Percentiles rank a stretch among this genome's conserved stretches.
phyloP scores from a whole-genome alignment of 2,329 filamentous ascomycete species.

The Fusarium sp. region DNA sequence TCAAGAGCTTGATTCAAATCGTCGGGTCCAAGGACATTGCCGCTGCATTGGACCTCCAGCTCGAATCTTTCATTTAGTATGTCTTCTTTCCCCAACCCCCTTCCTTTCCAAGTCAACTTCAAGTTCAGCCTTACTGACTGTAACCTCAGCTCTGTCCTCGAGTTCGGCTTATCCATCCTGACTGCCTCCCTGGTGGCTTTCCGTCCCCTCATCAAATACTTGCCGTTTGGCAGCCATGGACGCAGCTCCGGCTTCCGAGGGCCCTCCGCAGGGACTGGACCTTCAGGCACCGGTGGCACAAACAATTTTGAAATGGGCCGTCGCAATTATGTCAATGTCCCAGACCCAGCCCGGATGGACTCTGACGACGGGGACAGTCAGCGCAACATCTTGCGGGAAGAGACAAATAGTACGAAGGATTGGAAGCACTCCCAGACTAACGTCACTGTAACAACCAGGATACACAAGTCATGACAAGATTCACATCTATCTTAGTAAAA shows the following conservation, averaged over 20 bases:
- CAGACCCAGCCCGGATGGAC: not conserved
- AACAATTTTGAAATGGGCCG: not conserved
- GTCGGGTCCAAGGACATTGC: not conserved
- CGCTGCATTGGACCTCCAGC: not conserved
- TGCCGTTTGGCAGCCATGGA: not conserved
- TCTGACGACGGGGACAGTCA: not conserved
- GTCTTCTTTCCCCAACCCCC: not conserved
- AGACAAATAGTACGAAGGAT: not conserved
- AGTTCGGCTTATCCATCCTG: not conserved
- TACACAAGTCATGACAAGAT: not conserved
- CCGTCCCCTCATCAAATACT: not conserved
- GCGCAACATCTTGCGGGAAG: slow-evolving; percentile 1
- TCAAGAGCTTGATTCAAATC: not conserved
- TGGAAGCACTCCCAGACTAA: not conserved
- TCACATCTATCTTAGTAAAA: not conserved
- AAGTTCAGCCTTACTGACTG: not conserved
- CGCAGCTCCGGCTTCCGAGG: not conserved
- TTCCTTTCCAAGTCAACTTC: not conserved
- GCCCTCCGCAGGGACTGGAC: not conserved
- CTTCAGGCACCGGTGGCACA: not conserved
- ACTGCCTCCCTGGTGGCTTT: not conserved
- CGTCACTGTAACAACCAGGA: not conserved
- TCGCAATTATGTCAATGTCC: not conserved
- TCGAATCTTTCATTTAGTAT: not conserved
- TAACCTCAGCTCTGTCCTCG: slow-evolving; percentile 1